phyloP scores from a whole-genome alignment of 2,329 filamentous ascomycete genomes.

The Ophiostoma triangulosporum region DNA sequence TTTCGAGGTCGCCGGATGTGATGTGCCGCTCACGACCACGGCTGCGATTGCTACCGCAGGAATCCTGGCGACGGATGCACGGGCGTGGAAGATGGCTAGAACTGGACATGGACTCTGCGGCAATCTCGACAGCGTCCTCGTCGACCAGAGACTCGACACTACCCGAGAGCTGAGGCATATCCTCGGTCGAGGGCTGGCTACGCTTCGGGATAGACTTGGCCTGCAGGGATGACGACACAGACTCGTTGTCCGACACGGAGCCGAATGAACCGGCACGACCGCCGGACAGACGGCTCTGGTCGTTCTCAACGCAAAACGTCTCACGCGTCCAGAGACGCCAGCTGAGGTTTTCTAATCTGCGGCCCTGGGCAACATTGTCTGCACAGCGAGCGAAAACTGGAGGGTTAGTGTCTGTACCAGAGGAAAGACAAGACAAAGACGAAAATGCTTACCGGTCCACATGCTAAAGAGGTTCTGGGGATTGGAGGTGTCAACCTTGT shows the following conservation, averaged over 20 bases:
- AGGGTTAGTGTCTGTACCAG: not conserved
- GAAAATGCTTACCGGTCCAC: slow-evolving; percentile 68
- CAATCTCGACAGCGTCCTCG: slow-evolving; percentile 50
- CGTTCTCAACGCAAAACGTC: slow-evolving; percentile 65
- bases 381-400: slow-evolving; percentile 88
- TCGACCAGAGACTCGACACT: slow-evolving; percentile 64
- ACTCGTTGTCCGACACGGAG: slow-evolving; percentile 28
- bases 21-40: slow-evolving; percentile 74
- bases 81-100: slow-evolving; percentile 50
- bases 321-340: slow-evolving; percentile 94
- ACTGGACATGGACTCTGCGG: slow-evolving; percentile 37
- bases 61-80: slow-evolving; percentile 57
- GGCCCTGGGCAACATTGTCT: slow-evolving; percentile 84
- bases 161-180: slow-evolving; percentile 59
- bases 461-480: slow-evolving; percentile 90
- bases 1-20: slow-evolving; percentile 82
- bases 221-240: slow-evolving; percentile 27
- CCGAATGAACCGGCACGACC: slow-evolving; percentile 1
- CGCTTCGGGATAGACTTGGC: slow-evolving; percentile 33
- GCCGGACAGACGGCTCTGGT: not conserved
- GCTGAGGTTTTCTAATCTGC: slow-evolving; percentile 84
- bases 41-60: slow-evolving; percentile 54
- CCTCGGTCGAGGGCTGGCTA: slow-evolving; percentile 26
- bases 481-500: slow-evolving; percentile 88
- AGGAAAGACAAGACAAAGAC: not conserved